phyloP scores from a whole-genome alignment of 306 rosid genomes.

The Biancaea sappan region DNA sequence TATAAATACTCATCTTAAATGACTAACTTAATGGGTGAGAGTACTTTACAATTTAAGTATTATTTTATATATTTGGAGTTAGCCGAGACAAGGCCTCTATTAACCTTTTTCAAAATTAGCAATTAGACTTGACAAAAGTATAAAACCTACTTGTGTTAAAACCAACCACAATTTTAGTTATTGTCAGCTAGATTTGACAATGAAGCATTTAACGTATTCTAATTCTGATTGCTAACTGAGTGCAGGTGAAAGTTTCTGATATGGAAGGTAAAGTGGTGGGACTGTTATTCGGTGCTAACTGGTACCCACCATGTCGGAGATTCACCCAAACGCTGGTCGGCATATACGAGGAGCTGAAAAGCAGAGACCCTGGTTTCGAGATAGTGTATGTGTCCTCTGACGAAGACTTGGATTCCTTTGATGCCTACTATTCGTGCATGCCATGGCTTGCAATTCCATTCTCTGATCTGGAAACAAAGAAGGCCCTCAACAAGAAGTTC shows the following conservation, averaged over 20 bases:
- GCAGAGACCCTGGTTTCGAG: slow-evolving; percentile 56
- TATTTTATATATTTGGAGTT: too few relatives aligned
- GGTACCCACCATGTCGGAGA: slow-evolving; percentile 88
- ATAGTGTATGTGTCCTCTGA: slow-evolving; percentile 86
- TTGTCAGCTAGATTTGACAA: background rate
- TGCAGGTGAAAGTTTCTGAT: slow-evolving; percentile 66
- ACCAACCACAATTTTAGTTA: too few relatives aligned
- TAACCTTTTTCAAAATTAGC: too few relatives aligned
- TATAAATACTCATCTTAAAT: too few relatives aligned
- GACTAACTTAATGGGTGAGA: too few relatives aligned
- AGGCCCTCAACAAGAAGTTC: slow-evolving; percentile 61
- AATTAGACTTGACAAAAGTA: too few relatives aligned
- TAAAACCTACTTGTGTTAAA: too few relatives aligned
- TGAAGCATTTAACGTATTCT: background rate
- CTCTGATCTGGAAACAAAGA: slow-evolving; percentile 80
- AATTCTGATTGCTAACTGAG: background rate
- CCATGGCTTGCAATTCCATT: slow-evolving; percentile 93
- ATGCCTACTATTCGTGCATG: slow-evolving; percentile 57
- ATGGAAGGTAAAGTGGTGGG: slow-evolving; percentile 77
- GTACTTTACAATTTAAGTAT: too few relatives aligned
- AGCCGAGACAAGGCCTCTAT: too few relatives aligned
- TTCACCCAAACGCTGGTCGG: slow-evolving; percentile 62
- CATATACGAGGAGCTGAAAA: slow-evolving; percentile 63
- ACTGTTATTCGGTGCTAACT: slow-evolving; percentile 80
- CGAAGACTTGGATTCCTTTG: slow-evolving; percentile 74